Conservation (phyloP, 75 land plant genomes). For the Isoetes taiwanensis region DNA sequence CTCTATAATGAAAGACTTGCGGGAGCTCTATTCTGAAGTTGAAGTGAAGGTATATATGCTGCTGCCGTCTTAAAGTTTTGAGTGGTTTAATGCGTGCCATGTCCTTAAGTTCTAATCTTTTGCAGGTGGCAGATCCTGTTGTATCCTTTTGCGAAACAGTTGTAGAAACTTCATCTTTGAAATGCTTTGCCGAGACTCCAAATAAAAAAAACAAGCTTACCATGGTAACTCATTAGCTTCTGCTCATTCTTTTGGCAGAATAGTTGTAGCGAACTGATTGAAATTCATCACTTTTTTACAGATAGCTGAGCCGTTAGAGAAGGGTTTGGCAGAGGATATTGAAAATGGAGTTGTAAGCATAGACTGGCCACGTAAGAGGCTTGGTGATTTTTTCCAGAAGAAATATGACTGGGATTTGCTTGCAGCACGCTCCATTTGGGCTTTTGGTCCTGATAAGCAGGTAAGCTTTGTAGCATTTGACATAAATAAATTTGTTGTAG, state of each 20-base stretch:
- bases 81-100: background rate
- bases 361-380: conserved; percentile 64
- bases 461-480: too few species aligned
- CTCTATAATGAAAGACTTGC: conserved; percentile 93
- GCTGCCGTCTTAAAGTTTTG: too few species aligned
- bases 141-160: conserved; percentile 99
- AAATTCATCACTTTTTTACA: conserved; percentile 12
- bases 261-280: background rate
- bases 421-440: conserved; percentile 97
- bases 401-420: conserved; percentile 97
- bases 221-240: conserved; percentile 45
- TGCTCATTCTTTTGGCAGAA: background rate
- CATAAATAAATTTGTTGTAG: background rate
- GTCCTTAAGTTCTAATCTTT: background rate
- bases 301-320: conserved; percentile 96
- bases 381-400: conserved; percentile 79
- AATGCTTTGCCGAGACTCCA: conserved; percentile 99
- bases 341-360: conserved; percentile 88
- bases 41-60: conserved; percentile 99
- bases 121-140: conserved; percentile 99
- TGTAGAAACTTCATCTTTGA: conserved; percentile 90
- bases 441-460: conserved; percentile 99
- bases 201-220: conserved; percentile 96
- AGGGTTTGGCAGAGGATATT: conserved; percentile 92
- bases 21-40: conserved; percentile 97